These are phyloP conservation scores for Geotrichum candidum DNA, from an alignment of 1,139 yeast genomes.

Conservation along the genomic window DNA sequence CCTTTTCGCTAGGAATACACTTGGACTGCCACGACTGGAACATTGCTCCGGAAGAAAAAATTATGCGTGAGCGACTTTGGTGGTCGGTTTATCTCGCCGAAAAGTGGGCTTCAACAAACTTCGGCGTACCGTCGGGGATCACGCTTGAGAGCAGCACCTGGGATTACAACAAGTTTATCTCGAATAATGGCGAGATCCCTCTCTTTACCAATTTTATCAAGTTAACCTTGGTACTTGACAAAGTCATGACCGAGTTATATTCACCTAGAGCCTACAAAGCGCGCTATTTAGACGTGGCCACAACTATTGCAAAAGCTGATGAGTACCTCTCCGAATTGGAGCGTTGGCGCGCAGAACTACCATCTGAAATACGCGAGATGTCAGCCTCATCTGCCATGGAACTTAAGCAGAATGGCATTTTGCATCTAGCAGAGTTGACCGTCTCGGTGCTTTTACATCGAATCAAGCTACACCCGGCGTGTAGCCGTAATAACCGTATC, in stretches of 20 bases:
- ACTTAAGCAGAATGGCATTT: constrained; percentile 17
- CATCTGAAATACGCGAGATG: constrained; percentile 30
- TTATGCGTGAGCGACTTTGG: constrained; percentile 31
- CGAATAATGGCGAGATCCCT: constrained; percentile 20
- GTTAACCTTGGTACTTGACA: constrained; percentile 30
- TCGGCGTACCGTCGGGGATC: constrained; percentile 33
- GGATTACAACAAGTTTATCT: constrained; percentile 15
- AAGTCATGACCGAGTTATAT: constrained; percentile 25
- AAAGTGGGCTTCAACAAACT: constrained; percentile 32
- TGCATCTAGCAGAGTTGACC: constrained; percentile 30
- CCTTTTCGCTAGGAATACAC: constrained; percentile 33
- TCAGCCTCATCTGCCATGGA: constrained; percentile 22
- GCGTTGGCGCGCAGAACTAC: constrained; percentile 29
- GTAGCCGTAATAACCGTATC: constrained; percentile 18
- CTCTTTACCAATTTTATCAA: constrained; percentile 22
- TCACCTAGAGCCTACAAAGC: constrained; percentile 20
- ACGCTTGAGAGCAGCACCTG: constrained; percentile 8
- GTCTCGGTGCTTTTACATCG: constrained; percentile 32
- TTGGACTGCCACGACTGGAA: constrained; percentile 33
- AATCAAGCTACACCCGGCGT: constrained; percentile 23
- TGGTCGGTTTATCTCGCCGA: constrained; percentile 32
- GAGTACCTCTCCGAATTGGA: constrained; percentile 23
- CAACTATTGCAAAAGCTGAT: constrained; percentile 20
- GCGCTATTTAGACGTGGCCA: constrained; percentile 20
- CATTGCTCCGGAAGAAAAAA: constrained; percentile 28